These are phyloP conservation scores for Stagonosporopsis vannaccii DNA, from an alignment of 2,329 filamentous ascomycete genomes.

Conservation along the genomic window DNA sequence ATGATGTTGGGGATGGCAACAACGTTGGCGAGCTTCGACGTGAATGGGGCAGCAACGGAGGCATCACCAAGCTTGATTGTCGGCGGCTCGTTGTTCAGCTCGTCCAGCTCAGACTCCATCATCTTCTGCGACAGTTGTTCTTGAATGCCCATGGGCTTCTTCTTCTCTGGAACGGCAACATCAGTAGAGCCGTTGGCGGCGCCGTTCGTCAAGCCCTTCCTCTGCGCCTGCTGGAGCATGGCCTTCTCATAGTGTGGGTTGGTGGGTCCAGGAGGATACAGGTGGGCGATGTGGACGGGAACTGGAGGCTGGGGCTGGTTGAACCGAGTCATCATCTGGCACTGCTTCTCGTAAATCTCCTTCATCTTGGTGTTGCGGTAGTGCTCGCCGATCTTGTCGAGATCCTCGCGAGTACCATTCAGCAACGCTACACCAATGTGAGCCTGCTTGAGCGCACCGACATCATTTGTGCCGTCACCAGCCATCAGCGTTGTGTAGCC, in stretches of 20 bases:
- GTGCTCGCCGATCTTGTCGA: constrained; percentile 91
- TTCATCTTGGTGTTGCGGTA: constrained; percentile 97
- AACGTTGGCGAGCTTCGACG: constrained; percentile 95
- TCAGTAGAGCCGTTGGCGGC: constrained; percentile 35
- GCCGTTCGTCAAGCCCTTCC: constrained; percentile 69
- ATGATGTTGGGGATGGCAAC: constrained; percentile 98
- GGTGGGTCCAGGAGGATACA: constrained; percentile 87
- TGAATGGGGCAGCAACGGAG: constrained; percentile 96
- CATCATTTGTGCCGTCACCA: constrained; percentile 97
- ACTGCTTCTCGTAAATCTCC: constrained; percentile 97
- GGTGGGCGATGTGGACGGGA: constrained; percentile 87
- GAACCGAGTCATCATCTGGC: constrained; percentile 89
- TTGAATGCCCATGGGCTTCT: constrained; percentile 73
- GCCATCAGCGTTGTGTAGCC: constrained; percentile 99
- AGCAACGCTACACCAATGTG: constrained; percentile 96
- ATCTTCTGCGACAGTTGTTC: constrained; percentile 83
- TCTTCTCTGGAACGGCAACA: constrained; percentile 42
- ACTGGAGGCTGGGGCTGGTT: constrained; percentile 93
- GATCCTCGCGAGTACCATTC: constrained; percentile 91
- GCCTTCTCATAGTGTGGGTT: constrained; percentile 97
- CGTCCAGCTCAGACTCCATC: constrained; percentile 86
- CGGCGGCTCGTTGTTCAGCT: constrained; percentile 80
- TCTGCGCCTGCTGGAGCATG: constrained; percentile 82
- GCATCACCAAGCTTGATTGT: constrained; percentile 97
- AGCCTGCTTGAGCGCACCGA: constrained; percentile 96